Conservation (phyloP, 371 early-diverging fungal species). For the Mucor saturninus region DNA sequence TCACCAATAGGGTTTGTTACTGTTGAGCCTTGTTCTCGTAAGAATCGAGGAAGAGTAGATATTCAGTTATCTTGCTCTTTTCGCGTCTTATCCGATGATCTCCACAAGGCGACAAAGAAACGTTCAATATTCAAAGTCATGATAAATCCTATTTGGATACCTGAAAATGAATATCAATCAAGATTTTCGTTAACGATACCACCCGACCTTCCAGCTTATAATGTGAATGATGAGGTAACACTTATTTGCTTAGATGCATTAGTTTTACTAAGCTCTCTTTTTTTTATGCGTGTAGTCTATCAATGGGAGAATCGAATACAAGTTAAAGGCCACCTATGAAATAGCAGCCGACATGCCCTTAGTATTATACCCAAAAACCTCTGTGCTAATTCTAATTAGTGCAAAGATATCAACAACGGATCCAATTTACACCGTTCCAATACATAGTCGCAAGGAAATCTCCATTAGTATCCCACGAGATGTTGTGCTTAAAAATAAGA, state of each 20-base stretch:
- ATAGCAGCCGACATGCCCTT: constrained; percentile 21
- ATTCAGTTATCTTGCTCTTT: constrained; percentile 29
- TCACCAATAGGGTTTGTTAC: not conserved
- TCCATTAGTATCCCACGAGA: constrained; percentile 29
- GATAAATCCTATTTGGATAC: constrained; percentile 14
- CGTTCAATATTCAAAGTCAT: constrained; percentile 27
- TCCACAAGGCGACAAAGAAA: not conserved
- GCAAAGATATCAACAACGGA: constrained; percentile 27
- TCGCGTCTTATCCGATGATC: not conserved
- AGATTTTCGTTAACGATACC: constrained; percentile 28
- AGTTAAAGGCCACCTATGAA: constrained; percentile 33
- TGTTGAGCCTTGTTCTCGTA: not conserved
- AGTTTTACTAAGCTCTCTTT: not conserved
- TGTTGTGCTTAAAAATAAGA: constrained; percentile 16
- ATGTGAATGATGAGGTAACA: constrained; percentile 25
- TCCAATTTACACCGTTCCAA: constrained; percentile 19
- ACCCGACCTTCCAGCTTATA: constrained; percentile 28
- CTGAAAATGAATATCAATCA: constrained; percentile 7
- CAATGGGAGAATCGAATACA: constrained; percentile 34
- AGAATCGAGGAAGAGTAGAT: constrained; percentile 9
- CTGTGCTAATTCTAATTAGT: constrained; percentile 15
- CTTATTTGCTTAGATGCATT: no score
- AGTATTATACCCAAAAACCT: constrained; percentile 35
- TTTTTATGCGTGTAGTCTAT: constrained; percentile 17
- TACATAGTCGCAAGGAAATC: constrained; percentile 29